Evolutionary conservation across 2,329 filamentous ascomycete genomes (phyloP).

Genomic region (Pezicula carpinea): DNA sequence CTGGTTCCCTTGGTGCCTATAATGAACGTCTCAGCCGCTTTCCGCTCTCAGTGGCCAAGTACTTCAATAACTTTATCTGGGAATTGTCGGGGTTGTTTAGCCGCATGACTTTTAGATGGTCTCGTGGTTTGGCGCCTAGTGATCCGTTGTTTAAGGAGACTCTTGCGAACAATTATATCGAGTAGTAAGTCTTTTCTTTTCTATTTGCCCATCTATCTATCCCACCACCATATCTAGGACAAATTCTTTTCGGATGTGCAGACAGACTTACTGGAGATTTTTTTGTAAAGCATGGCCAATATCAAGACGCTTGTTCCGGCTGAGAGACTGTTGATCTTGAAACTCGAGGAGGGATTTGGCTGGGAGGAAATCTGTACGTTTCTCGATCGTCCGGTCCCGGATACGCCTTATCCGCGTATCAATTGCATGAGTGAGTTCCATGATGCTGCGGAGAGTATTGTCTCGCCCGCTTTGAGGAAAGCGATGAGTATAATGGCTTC

Average conservation of each 20-base stretch:
- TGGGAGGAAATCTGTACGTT: not conserved
- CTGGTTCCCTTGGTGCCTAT: not conserved
- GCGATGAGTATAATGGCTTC: not conserved
- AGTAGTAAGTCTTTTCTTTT: not conserved
- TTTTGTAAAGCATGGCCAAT: not conserved
- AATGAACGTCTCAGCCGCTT: not conserved
- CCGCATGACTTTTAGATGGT: not conserved
- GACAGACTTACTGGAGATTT: no score
- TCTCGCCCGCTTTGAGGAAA: not conserved
- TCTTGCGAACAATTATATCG: not conserved
- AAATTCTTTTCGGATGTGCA: no score
- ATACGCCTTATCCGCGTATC: not conserved
- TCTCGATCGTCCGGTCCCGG: not conserved
- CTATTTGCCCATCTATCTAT: not conserved
- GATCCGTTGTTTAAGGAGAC: not conserved
- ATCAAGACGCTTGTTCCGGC: not conserved
- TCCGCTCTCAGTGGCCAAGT: not conserved
- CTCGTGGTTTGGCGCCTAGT: not conserved
- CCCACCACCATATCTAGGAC: not conserved
- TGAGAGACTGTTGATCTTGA: not conserved
- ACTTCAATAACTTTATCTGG: not conserved
- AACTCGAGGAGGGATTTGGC: not conserved
- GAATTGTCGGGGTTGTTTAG: not conserved
- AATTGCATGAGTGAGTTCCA: not conserved
- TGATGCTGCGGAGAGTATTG: not conserved